A percentile compares a stretch with the other conserved stretches of the same genome.
Evolutionary conservation across 768 basidiomycete genomes (phyloP).

Genomic region (Boletus sp.): DNA sequence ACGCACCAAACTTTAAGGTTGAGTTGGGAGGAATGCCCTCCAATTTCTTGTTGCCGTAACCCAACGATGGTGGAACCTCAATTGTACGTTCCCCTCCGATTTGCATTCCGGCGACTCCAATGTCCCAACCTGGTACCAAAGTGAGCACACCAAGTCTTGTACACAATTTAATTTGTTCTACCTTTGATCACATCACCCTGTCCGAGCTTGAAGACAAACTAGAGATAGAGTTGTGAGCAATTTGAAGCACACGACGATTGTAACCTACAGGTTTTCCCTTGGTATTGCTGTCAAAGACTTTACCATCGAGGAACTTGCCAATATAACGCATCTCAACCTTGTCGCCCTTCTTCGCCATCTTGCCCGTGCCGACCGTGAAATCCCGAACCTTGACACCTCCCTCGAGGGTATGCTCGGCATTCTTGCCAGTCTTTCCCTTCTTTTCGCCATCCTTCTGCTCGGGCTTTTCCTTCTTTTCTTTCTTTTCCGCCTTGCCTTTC

Average conservation of each 20-base stretch:
- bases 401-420: conserved; percentile 41
- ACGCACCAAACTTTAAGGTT: conserved; percentile 78
- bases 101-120: conserved; percentile 91
- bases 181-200: conserved; percentile 92
- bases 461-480: conserved; percentile 38
- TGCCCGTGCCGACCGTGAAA: conserved; percentile 76
- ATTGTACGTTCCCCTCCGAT: conserved; percentile 84
- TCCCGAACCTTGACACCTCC: conserved; percentile 80
- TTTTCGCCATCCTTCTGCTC: conserved; percentile 32
- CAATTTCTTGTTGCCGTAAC: conserved; percentile 64
- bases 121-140: conserved; percentile 70
- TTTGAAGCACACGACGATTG: conserved; percentile 6
- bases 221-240: conserved; percentile 1
- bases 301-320: conserved; percentile 80
- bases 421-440: conserved; percentile 27
- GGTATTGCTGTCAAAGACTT: conserved; percentile 75
- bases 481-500: conserved; percentile 30
- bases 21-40: conserved; percentile 73
- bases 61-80: conserved; percentile 68
- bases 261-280: conserved; percentile 80
- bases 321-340: conserved; percentile 87
- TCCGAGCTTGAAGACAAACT: conserved; percentile 82
- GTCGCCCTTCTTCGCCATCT: conserved; percentile 82
- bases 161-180: conserved; percentile 24
- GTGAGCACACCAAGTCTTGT: conserved; percentile 1